phyloP scores from a whole-genome alignment of 176 grass and related monocot species.

The Aegilops sharonensis region DNA sequence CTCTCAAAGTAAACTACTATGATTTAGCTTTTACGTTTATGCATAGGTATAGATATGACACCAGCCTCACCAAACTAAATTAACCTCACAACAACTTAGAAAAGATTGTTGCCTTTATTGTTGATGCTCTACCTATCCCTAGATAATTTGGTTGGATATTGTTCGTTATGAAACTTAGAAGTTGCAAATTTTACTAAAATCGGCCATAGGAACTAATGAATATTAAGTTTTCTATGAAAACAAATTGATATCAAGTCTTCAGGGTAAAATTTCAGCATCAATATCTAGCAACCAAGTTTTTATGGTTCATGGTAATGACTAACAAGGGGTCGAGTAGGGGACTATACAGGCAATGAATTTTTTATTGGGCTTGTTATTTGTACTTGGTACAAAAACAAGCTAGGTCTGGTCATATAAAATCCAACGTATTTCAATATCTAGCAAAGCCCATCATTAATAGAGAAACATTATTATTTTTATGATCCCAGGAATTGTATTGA shows the following conservation, averaged over 20 bases:
- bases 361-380: too few relatives aligned
- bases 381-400: neutral
- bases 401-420: too few relatives aligned
- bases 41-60: neutral
- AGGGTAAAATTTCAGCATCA: neutral
- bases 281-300: too few relatives aligned
- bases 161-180: neutral
- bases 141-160: neutral
- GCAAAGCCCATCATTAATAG: neutral
- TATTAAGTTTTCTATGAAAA: neutral
- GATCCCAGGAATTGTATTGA: constrained; percentile 38
- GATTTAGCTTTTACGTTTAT: neutral
- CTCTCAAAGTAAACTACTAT: neutral
- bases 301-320: neutral
- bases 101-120: neutral
- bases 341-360: neutral
- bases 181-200: too few relatives aligned
- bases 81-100: too few relatives aligned
- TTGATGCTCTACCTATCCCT: neutral
- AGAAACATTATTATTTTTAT: neutral
- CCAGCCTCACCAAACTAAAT: too few relatives aligned
- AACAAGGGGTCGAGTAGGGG: too few relatives aligned
- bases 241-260: neutral
- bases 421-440: neutral
- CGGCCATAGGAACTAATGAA: neutral